These are phyloP conservation scores for Dactylellina leptospora DNA, from an alignment of 2,329 filamentous ascomycete species.

Conservation along the genomic window DNA sequence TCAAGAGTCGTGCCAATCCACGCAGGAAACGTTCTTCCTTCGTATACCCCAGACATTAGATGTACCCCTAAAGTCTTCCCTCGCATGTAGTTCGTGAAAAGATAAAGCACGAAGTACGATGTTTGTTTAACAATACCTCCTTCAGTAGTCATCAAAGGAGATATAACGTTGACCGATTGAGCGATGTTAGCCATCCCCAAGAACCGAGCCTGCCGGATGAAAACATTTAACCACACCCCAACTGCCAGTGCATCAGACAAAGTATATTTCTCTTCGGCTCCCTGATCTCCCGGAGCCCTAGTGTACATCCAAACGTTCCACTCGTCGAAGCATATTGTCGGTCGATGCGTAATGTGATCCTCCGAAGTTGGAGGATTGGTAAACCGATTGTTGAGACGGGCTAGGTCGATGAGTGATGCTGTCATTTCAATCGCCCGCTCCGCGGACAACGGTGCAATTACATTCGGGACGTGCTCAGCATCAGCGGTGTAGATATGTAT, in stretches of 20 bases:
- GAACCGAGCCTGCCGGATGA: conserved; percentile 74
- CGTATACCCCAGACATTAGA: conserved; percentile 71
- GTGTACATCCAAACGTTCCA: conserved; percentile 85
- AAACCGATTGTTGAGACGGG: conserved; percentile 70
- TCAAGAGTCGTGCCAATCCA: conserved; percentile 74
- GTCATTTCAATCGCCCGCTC: conserved; percentile 78
- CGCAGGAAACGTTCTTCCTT: conserved; percentile 71
- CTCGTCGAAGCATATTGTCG: conserved; percentile 82
- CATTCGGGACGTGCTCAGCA: conserved; percentile 64
- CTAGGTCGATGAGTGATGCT: conserved; percentile 74
- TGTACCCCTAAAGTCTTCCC: conserved; percentile 74
- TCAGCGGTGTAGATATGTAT: conserved; percentile 79
- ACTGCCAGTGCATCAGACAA: conserved; percentile 80
- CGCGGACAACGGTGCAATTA: conserved; percentile 72
- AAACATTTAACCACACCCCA: conserved; percentile 77
- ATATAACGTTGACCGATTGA: conserved; percentile 80
- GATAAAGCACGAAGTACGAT: conserved; percentile 76
- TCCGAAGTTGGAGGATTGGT: conserved; percentile 33
- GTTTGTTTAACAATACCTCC: conserved; percentile 74
- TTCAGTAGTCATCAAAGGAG: conserved; percentile 75
- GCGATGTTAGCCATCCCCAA: conserved; percentile 82
- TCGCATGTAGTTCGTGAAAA: conserved; percentile 77
- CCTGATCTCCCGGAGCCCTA: conserved; percentile 74
- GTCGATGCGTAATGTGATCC: conserved; percentile 67
- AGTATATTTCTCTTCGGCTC: conserved; percentile 78